Percentiles rank a stretch among this genome's conserved stretches.
Evolutionary conservation across 306 rosid species (phyloP).

Genomic region (Lagenaria siceraria): DNA sequence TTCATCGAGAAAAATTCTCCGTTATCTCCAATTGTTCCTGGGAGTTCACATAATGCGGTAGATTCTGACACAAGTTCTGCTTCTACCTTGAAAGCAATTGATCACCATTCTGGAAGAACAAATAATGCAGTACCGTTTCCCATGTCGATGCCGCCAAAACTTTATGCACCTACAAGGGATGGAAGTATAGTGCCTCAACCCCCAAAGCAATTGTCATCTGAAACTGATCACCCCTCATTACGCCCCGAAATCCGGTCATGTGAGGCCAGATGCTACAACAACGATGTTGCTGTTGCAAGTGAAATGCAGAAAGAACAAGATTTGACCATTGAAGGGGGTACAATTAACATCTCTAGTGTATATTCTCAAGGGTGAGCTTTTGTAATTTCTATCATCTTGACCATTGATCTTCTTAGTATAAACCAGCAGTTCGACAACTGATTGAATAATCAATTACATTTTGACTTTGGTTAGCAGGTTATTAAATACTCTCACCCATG

Average conservation of each 20-base stretch:
- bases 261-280: slow-evolving; percentile 26
- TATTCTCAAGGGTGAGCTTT: slow-evolving; percentile 86
- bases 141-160: slow-evolving; percentile 40
- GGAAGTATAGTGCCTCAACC: slow-evolving; percentile 35
- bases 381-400: neutral
- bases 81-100: slow-evolving; percentile 40
- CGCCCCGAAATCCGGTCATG: slow-evolving; percentile 28
- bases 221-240: slow-evolving; percentile 31
- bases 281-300: slow-evolving; percentile 25
- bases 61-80: slow-evolving; percentile 51
- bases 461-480: slow-evolving; percentile 41
- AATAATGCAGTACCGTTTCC: slow-evolving; percentile 43
- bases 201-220: slow-evolving; percentile 37
- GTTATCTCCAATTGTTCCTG: slow-evolving; percentile 37
- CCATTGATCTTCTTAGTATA: neutral
- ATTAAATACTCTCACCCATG: slow-evolving; percentile 70
- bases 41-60: slow-evolving; percentile 26
- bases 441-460: neutral
- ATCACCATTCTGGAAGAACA: slow-evolving; percentile 38
- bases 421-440: neutral
- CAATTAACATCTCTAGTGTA: slow-evolving; percentile 76
- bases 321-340: slow-evolving; percentile 68
- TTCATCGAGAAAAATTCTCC: slow-evolving; percentile 41
- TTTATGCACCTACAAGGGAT: slow-evolving; percentile 29
- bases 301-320: slow-evolving; percentile 78